Conservation (phyloP, 2,329 filamentous ascomycete genomes). For the Aspergillus thermomutatus region DNA sequence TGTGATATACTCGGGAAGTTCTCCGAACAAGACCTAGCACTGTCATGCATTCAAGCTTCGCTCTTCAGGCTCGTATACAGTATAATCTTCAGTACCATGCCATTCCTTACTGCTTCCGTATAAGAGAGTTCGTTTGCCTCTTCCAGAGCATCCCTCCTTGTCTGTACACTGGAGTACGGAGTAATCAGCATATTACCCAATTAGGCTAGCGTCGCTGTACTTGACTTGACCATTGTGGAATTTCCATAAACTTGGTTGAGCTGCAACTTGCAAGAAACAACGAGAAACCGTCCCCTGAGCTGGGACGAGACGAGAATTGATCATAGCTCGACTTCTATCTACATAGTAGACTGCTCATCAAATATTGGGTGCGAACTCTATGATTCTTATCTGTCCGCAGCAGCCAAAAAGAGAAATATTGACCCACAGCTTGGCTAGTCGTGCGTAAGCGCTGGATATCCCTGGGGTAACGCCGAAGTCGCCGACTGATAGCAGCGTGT, state of each 20-base stretch:
- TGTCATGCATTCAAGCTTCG: neutral
- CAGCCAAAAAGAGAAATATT: neutral
- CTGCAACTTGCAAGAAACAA: neutral
- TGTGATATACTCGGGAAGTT: neutral
- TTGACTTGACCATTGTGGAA: neutral
- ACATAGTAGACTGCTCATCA: neutral
- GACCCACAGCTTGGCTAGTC: neutral
- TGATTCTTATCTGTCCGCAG: neutral
- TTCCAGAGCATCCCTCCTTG: neutral
- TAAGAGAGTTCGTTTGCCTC: neutral
- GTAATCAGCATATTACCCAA: neutral
- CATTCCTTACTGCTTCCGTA: neutral
- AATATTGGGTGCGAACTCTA: neutral
- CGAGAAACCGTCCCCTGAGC: too few species aligned
- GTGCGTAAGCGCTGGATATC: neutral
- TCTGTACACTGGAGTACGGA: too few species aligned
- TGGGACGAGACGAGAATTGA: neutral
- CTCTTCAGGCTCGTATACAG: neutral
- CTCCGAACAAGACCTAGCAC: neutral
- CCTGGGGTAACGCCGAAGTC: neutral
- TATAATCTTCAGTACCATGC: neutral
- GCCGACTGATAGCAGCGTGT: neutral
- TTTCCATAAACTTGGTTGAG: neutral
- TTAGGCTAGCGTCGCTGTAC: neutral
- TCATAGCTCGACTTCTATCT: neutral